Conservation (phyloP, 352 stramenopile species). For the Globisporangium megalacanthum region DNA sequence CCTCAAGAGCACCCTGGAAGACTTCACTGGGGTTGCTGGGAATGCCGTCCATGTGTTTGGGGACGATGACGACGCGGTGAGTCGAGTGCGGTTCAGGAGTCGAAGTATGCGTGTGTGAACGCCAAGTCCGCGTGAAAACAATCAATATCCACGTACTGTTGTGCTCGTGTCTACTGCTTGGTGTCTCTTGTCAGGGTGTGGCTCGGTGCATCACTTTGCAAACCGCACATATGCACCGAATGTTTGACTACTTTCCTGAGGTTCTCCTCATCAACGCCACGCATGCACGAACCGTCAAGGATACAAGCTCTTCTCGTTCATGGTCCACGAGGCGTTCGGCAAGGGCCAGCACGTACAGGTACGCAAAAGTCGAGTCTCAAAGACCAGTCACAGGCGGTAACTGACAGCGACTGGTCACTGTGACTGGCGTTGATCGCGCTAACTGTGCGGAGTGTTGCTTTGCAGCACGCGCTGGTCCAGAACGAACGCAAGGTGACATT, state of each 20-base stretch:
- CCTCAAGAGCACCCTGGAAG: neutral
- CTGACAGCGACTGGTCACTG: neutral
- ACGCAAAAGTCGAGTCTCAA: no score
- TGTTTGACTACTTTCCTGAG: slow-evolving; percentile 5
- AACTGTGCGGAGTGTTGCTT: no score
- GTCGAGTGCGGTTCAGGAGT: no score
- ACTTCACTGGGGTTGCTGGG: neutral
- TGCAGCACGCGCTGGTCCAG: neutral
- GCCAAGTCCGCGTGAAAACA: no score
- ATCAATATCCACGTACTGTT: no score
- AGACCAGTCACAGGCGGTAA: no score
- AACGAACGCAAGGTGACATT: neutral
- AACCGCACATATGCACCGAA: slow-evolving; percentile 3
- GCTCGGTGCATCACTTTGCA: slow-evolving; percentile 3
- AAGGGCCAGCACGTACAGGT: slow-evolving; percentile 10
- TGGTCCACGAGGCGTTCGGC: slow-evolving; percentile 5
- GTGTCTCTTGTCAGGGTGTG: neutral
- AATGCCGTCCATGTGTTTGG: neutral
- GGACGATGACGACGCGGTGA: neutral
- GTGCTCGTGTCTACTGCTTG: no score
- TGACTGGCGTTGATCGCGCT: neutral
- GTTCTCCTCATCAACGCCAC: slow-evolving; percentile 8
- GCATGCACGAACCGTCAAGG: slow-evolving; percentile 8
- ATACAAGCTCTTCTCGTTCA: slow-evolving; percentile 10
- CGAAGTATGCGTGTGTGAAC: no score